Evolutionary conservation across 345 rosid genomes (phyloP), one percentile per base, ranked within the genome.

Genomic region (Ceriops zippeliana): DNA sequence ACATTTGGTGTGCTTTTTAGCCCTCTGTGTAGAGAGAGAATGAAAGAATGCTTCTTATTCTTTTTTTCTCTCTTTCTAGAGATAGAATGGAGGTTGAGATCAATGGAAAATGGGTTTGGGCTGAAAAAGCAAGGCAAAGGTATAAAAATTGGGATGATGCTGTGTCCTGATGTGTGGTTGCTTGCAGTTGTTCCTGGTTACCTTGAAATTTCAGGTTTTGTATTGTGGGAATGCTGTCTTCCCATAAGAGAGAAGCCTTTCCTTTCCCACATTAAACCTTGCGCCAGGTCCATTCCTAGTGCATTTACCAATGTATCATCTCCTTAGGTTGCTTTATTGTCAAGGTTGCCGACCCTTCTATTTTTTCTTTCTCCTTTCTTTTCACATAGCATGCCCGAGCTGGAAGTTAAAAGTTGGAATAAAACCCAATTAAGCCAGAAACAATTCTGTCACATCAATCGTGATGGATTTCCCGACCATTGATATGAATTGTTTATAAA

Each of bases 91-190:
- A 37, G 34, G 32, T n/a, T 30, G 34, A 17, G 46, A 46, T 9
- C 26, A 35, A 51, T 26, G 57, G 24, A 61, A 19, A 24, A 5
- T 31, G 65, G 22, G 16, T 20, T 22, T 10, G 5, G 67, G 68
- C 15, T 68, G 69, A 68, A 74, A 73, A 66, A 21, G 76, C 71
- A n/a, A 76, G n/a, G 72, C 66, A 47, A 35, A 42, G 6, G 27
- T 35, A 74, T 70, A 73, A 72, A 66, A 11, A 42, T 54, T 65
- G 72, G 52, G 80, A 68, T 75, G 87, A 68, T 73, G 77, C 60
- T 72, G 78, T 62, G 64, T 42, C 69, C 69, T 37, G 72, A 32
- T 69, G 13, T 71, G 61, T 21, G 64, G 66, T 8, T 67, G 73
- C 7, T 32, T 71, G 74, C 76, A 71, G 76, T 63, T 52, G 74